Evolutionary conservation across 306 rosid genomes (phyloP).

Genomic region (Casuarina glauca): DNA sequence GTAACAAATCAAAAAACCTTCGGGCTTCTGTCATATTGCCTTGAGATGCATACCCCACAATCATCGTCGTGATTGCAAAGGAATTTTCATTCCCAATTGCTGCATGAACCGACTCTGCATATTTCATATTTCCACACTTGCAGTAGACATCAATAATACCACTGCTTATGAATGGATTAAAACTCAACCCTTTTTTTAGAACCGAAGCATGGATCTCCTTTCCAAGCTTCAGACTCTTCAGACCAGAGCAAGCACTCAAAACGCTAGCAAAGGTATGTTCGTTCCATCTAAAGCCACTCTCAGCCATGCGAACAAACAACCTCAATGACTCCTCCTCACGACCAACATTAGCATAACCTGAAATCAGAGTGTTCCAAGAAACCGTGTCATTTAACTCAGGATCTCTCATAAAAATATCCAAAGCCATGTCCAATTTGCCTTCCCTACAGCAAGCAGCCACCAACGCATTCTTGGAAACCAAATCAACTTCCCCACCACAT

Average conservation of each 20-base stretch:
- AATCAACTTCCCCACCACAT: conserved; percentile 43
- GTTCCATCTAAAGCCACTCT: conserved; percentile 47
- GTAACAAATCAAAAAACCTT: conserved; percentile 57
- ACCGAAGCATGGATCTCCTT: conserved; percentile 66
- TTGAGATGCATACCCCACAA: conserved; percentile 59
- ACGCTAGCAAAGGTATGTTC: conserved; percentile 70
- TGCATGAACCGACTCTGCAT: conserved; percentile 55
- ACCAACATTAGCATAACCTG: conserved; percentile 65
- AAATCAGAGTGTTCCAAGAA: conserved; percentile 82
- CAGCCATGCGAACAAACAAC: conserved; percentile 53
- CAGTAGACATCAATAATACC: conserved; percentile 73
- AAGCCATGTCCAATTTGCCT: conserved; percentile 61
- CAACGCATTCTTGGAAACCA: conserved; percentile 74
- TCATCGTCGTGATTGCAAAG: conserved; percentile 57
- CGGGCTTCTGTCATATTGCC: conserved; percentile 66
- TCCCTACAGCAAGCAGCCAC: conserved; percentile 82
- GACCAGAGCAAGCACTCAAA: conserved; percentile 65
- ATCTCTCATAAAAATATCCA: conserved; percentile 48
- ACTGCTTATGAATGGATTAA: conserved; percentile 64
- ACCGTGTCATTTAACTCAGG: conserved; percentile 49
- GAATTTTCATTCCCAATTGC: conserved; percentile 33
- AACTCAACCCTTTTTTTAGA: conserved; percentile 42
- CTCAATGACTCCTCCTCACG: conserved; percentile 49
- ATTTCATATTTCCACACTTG: conserved; percentile 61
- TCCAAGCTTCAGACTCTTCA: conserved; percentile 51